Evolutionary conservation across 2,329 filamentous ascomycete genomes (phyloP), one percentile per base, ranked within the genome.

Genomic region (Colletotrichum cordylinicola): DNA sequence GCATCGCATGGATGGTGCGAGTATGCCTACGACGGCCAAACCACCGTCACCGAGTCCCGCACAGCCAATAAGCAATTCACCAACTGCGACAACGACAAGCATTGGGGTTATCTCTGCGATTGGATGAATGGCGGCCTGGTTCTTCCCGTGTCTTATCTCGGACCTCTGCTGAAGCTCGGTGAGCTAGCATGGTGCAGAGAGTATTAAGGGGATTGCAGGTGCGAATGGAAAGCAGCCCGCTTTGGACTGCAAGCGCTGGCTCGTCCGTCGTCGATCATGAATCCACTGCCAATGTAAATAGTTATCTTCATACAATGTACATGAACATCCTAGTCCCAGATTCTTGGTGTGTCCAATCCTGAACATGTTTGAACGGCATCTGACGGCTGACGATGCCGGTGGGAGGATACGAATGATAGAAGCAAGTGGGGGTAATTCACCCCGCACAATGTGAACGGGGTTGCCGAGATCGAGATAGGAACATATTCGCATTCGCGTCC

Each of bases 121-220:
- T 80, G 77, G 60, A 67, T 74, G 65, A 43, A 56, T 4, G 69
- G 78, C 13, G 77, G 79, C 18, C 31, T 72, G 74, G 77, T 81
- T 8, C 55, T 73, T 8, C 80, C 80, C 10, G 76, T 79, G 75
- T 80, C 80, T 8, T 81, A 80, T n/a, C 76, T 80, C 18, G 80
- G 80, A 4, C 80, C 79, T 2, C 58, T 80, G 10, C 68, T 81
- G n/a, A 75, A 39, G 18, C 24, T 58, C 6, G 6, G 3, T 13
- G 65, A 55, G 56, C 24, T 10, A 9, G 56, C n/a, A 5, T 73
- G 70, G 70, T 73, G 70, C 21, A 72, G 70, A 55, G 55, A 48
- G 9, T 8, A 27, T n/a, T 71, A 56, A 58, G 43, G 6, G 43
- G n/a, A 52, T 52, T 52, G 43, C n/a, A 52, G 43, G 10, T 52